These are phyloP conservation scores for Ascoidea tarda DNA, from an alignment of 805 yeast species.

Conservation along the genomic window DNA sequence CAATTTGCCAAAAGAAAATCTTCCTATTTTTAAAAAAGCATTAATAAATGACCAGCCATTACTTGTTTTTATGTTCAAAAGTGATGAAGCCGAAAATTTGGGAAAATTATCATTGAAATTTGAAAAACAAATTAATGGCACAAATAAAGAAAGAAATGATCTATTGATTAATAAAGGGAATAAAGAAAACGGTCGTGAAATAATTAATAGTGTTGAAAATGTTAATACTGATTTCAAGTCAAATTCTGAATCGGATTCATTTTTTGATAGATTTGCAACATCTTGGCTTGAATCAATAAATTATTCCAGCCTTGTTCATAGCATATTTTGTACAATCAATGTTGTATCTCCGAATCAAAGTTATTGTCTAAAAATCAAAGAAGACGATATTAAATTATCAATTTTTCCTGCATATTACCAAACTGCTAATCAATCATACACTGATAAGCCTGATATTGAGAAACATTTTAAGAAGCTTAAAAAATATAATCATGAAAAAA, in stretches of 20 bases:
- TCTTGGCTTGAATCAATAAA: constrained; percentile 23
- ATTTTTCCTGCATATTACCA: constrained; percentile 17
- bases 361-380: constrained; percentile 25
- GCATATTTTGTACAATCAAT: constrained; percentile 28
- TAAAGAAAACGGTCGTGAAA: constrained; percentile 10
- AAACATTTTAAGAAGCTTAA: no score
- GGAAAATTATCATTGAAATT: constrained; percentile 9
- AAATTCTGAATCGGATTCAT: constrained; percentile 8
- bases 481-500: no score
- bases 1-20: constrained; percentile 2
- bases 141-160: no score
- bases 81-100: constrained; percentile 10
- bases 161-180: constrained; percentile 2
- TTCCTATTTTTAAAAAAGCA: constrained; percentile 19
- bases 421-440: no score
- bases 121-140: no score
- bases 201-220: constrained; percentile 12
- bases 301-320: constrained; percentile 22
- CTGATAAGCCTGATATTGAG: not conserved
- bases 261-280: constrained; percentile 28
- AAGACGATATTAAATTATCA: constrained; percentile 17
- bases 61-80: constrained; percentile 23
- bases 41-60: constrained; percentile 19
- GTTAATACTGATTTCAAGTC: constrained; percentile 9
- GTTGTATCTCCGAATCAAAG: constrained; percentile 13